Percentiles rank a stretch among this genome's conserved stretches.
phyloP scores from a whole-genome alignment of 2,329 filamentous ascomycete species.

The Fusarium devonianum region DNA sequence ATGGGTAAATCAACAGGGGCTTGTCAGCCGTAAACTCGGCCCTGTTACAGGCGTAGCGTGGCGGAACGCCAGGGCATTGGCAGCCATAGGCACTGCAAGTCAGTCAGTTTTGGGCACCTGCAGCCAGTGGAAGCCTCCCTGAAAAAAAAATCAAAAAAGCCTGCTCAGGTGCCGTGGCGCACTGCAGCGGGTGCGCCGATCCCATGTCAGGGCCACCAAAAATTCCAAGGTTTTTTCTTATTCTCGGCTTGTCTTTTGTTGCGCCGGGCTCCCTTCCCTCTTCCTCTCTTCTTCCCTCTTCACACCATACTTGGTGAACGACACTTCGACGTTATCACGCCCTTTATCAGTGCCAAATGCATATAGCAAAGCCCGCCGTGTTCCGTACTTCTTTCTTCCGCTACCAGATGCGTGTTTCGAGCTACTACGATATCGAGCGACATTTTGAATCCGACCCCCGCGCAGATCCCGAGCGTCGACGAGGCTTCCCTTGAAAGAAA shows the following conservation, averaged over 20 bases:
- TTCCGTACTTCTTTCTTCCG: conserved; percentile 58
- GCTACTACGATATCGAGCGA: conserved; percentile 57
- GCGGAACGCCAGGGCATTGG: not conserved
- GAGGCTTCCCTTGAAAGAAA: conserved; percentile 56
- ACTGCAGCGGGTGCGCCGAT: conserved; percentile 19
- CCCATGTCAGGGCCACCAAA: conserved; percentile 27
- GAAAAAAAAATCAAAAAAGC: conserved; percentile 33
- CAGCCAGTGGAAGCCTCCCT: conserved; percentile 23
- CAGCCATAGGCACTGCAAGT: conserved; percentile 10
- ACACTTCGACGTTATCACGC: conserved; percentile 23
- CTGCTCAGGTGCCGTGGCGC: conserved; percentile 20
- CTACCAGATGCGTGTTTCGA: conserved; percentile 64
- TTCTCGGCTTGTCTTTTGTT: conserved; percentile 29
- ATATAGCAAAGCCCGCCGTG: conserved; percentile 58
- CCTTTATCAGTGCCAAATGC: conserved; percentile 56
- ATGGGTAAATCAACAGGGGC: conserved; percentile 17
- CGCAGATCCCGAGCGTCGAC: conserved; percentile 66
- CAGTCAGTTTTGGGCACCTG: conserved; percentile 14
- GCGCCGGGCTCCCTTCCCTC: conserved; percentile 11
- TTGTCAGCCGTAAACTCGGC: conserved; percentile 1
- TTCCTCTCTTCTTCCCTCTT: conserved; percentile 27
- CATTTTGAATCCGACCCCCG: conserved; percentile 60
- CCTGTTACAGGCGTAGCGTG: not conserved
- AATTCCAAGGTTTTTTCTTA: conserved; percentile 35
- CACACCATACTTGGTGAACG: conserved; percentile 43